Evolutionary conservation across 1,284 basidiomycete species (phyloP).

Genomic region (Leccinum proliferum): DNA sequence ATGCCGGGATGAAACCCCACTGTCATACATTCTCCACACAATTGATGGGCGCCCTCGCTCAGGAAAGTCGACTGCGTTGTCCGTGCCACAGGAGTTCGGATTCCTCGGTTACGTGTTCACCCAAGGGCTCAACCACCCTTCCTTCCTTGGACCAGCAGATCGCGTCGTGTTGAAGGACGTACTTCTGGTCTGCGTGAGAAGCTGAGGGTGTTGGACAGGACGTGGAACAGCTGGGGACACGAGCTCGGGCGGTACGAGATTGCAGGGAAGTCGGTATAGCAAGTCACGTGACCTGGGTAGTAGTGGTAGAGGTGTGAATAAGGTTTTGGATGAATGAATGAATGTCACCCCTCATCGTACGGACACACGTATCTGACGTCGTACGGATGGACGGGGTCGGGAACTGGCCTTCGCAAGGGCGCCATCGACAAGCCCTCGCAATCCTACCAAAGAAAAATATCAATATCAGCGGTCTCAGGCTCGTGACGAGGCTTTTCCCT

Average conservation of each 20-base stretch:
- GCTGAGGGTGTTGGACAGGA: too few relatives aligned
- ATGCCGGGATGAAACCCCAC: neutral
- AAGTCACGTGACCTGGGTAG: neutral
- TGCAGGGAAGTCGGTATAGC: constrained; percentile 7
- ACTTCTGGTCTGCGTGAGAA: neutral
- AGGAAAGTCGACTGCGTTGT: neutral
- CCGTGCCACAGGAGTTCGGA: neutral
- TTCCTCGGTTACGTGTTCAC: constrained; percentile 6
- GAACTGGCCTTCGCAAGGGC: constrained; percentile 65
- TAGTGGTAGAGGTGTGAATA: neutral
- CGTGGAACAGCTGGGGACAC: constrained; percentile 29
- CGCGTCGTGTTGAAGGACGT: constrained; percentile 4
- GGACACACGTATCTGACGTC: constrained; percentile 72
- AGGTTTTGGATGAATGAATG: neutral
- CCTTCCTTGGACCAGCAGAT: neutral
- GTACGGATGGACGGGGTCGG: constrained; percentile 87
- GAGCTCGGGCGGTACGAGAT: constrained; percentile 49
- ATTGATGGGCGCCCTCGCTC: neutral
- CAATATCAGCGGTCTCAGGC: constrained; percentile 54
- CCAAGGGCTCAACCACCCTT: constrained; percentile 7
- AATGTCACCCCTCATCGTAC: constrained; percentile 10
- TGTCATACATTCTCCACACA: neutral
- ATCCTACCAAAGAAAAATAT: constrained; percentile 83
- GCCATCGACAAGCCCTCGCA: constrained; percentile 63
- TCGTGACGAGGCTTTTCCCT: constrained; percentile 92